Base-by-base conservation (phyloP, 2,329 filamentous ascomycete species). In the Fusarium torulosum region DNA sequence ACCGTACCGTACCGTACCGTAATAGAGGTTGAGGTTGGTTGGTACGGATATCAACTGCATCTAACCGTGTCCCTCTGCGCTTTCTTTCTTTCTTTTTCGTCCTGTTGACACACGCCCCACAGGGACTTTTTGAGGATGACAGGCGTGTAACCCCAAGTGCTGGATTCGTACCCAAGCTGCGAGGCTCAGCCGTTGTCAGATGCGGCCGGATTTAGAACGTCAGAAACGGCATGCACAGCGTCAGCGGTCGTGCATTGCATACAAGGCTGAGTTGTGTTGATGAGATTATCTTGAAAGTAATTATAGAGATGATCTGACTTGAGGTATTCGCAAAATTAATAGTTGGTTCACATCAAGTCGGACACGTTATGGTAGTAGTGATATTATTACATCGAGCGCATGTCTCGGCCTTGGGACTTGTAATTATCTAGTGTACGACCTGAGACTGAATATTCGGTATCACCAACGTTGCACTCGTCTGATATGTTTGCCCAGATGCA, bases 101-200 rank as follows among this genome's bases (percentile, higher is more conserved):
- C 27, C 11, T 29, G 27, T 29, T 25, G 15, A 53, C 21, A 17
- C 40, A 42, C 44, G 21, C 33, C 33, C 46, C 21, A 11, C 27
- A 10, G 33, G 46, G 10, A 25, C 21, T 35, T 21, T 21, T 27
- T 13, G 42, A 21, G 42, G 41, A 53, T 65, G 62, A 40, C 60
- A 49, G 44, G 25, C n/a, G 47, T 68, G 66, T 62, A 67, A 67
- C 60, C 31, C 25, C 8, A 31, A 37, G 31, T 14, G 17, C 65
- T 61, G 35, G 33, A 61, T 68, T 65, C 47, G 53, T 68, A 61
- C 59, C 50, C 42, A 68, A 65, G 59, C 60, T 59, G 60, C 53
- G 62, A 65, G 53, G 61, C 61, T 64, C 31, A 51, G 61, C 38
- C 33, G 21, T 52, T 40, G 23, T 45, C 7, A 35, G 10, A 52